Evolutionary conservation across 1,284 basidiomycete genomes (phyloP).

Genomic region (Wallemia mellicola): DNA sequence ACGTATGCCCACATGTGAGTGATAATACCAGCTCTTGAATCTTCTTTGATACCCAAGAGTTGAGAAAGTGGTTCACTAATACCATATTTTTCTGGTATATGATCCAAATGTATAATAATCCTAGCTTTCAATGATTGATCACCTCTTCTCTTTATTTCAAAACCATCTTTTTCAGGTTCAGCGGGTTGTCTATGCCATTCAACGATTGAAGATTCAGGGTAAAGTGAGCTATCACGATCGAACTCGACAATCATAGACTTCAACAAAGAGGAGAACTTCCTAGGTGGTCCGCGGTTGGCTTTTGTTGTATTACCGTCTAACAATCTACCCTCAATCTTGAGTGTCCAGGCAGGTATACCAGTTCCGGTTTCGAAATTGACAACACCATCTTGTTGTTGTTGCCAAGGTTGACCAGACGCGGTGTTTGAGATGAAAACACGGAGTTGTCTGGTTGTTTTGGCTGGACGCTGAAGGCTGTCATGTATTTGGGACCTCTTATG

Average conservation of each 20-base stretch:
- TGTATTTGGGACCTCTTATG: neutral
- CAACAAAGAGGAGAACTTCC: constrained; percentile 63
- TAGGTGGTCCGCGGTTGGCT: constrained; percentile 31
- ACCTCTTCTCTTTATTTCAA: constrained; percentile 56
- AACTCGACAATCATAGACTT: constrained; percentile 62
- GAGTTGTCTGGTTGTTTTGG: constrained; percentile 15
- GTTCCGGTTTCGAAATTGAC: constrained; percentile 28
- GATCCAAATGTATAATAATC: constrained; percentile 50
- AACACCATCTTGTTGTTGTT: constrained; percentile 2
- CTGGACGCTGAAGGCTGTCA: neutral
- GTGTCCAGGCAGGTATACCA: constrained; percentile 64
- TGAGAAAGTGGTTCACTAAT: constrained; percentile 44
- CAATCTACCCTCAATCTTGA: constrained; percentile 64
- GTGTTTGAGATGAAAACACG: constrained; percentile 72
- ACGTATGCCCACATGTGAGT: constrained; percentile 77
- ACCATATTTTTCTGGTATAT: constrained; percentile 62
- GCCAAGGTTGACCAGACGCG: constrained; percentile 35
- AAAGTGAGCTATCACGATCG: constrained; percentile 49
- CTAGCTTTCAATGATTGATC: constrained; percentile 46
- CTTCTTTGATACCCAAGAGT: constrained; percentile 54
- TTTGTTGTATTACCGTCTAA: constrained; percentile 31
- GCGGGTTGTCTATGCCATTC: constrained; percentile 40
- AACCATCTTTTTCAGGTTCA: constrained; percentile 47
- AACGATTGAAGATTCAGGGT: constrained; percentile 29
- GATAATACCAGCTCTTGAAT: constrained; percentile 50